Percentiles rank a stretch among this genome's conserved stretches.
Evolutionary conservation across 352 stramenopile genomes (phyloP).

Genomic region (Phytophthora hibernalis): DNA sequence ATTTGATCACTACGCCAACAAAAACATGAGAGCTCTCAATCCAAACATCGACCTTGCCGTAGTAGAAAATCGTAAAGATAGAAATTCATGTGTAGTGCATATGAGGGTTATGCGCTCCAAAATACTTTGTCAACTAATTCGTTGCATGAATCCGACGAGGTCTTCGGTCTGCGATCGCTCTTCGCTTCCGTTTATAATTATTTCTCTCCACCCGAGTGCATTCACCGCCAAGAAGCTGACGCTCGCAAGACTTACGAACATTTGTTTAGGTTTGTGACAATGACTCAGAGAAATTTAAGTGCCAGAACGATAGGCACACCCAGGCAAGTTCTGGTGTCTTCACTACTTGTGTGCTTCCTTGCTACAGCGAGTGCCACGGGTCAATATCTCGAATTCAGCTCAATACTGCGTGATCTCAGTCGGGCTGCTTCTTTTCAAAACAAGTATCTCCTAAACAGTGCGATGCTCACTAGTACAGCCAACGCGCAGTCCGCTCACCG

Average conservation of each 20-base stretch:
- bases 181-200: not conserved
- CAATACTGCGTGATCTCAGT: slow-evolving; percentile 4
- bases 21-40: not conserved
- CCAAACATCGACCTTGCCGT: too few relatives aligned
- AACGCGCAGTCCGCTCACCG: slow-evolving; percentile 12
- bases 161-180: not conserved
- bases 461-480: not conserved
- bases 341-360: slow-evolving; percentile 3
- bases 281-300: not conserved
- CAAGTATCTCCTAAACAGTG: not conserved
- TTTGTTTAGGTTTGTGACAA: not conserved
- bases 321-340: not conserved
- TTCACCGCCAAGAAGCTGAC: not conserved
- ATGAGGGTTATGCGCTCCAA: too few relatives aligned
- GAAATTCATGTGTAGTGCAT: too few relatives aligned
- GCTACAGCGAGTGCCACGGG: not conserved
- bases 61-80: too few relatives aligned
- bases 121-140: too few relatives aligned
- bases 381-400: not conserved
- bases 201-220: not conserved
- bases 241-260: not conserved
- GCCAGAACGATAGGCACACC: not conserved
- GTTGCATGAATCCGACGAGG: not conserved
- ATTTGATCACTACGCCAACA: not conserved
- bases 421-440: not conserved